Evolutionary conservation across 371 early-diverging fungal genomes (phyloP), one percentile per base, ranked within the genome.

Genomic region (Mucor piriformis): DNA sequence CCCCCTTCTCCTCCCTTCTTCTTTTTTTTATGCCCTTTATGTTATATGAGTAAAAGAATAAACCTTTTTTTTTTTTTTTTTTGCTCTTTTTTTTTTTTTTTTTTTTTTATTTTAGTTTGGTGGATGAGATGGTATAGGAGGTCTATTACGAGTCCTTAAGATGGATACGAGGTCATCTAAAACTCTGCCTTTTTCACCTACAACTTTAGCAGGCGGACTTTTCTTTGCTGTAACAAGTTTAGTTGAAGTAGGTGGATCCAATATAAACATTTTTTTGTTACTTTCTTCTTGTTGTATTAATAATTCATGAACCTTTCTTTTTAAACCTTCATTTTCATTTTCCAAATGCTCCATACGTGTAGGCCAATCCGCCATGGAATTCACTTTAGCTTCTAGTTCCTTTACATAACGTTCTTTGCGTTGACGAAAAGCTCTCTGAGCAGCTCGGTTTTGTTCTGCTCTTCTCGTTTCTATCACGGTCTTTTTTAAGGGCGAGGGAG

Each of bases 391-490:
- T 57, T 90, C 89, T 11, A 90, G 69, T 34, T 85, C 89, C 53
- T 83, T 84, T 16, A 88, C 82, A 61, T 88, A 84, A 7, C 76
- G 76, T 54, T 87, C 86, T 57, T 88, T 90, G n/a, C 90, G 76
- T 65, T 88, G 86, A 42, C 90, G 82, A 63, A 88, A 89, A 1
- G 88, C 87, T 34, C 87, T 74, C 65, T 89, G 89, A 3, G 88
- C 88, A 12, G 83, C 87, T 38, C 90, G 68, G 59, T 88, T 89
- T 58, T 89, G 88, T 20, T 79, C 83, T 12, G 84, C 83, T 50
- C 88, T 82, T 52, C 76, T 74, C 0, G 43, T 61, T 57, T 64
- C 64, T 52, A 56, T 64, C 18, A 58, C 50, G 16, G 56, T 61
- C 37, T 69, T 60, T 53, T 57, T 63, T 40, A 25, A 13, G 13